Conservation (phyloP, 2,329 filamentous ascomycete species). For the Pezicula neosporulosa region DNA sequence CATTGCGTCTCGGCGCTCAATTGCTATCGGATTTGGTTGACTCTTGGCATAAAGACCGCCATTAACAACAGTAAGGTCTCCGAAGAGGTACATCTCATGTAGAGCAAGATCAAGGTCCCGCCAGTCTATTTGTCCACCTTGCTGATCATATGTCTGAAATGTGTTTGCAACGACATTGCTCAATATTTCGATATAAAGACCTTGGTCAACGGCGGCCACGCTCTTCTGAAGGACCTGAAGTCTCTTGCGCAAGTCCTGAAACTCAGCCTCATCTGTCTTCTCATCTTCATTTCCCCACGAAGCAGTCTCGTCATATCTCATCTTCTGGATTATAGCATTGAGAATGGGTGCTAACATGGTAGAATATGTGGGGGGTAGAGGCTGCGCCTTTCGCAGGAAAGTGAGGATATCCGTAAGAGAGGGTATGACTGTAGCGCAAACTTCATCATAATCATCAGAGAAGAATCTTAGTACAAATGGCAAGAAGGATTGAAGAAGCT, state of each 20-base stretch:
- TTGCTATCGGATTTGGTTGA: slow-evolving; percentile 73
- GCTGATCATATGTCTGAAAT: slow-evolving; percentile 75
- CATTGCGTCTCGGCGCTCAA: slow-evolving; percentile 82
- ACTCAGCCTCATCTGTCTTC: slow-evolving; percentile 94
- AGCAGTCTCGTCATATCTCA: slow-evolving; percentile 95
- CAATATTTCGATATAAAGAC: slow-evolving; percentile 82
- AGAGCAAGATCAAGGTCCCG: slow-evolving; percentile 90
- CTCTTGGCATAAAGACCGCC: slow-evolving; percentile 85
- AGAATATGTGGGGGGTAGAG: slow-evolving; percentile 71
- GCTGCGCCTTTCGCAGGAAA: slow-evolving; percentile 78
- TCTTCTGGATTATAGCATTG: slow-evolving; percentile 89
- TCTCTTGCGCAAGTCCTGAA: slow-evolving; percentile 88
- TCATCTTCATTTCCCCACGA: slow-evolving; percentile 93
- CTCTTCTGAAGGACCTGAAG: slow-evolving; percentile 90
- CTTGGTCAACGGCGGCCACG: slow-evolving; percentile 84
- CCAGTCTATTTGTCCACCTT: slow-evolving; percentile 80
- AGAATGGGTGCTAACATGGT: slow-evolving; percentile 83
- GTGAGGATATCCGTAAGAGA: slow-evolving; percentile 89
- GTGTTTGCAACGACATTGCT: slow-evolving; percentile 85
- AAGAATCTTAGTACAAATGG: slow-evolving; percentile 91
- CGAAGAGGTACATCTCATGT: slow-evolving; percentile 94
- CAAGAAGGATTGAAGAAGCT: slow-evolving; percentile 78
- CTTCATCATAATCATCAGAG: slow-evolving; percentile 95
- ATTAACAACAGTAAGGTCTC: slow-evolving; percentile 86
- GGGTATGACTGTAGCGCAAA: slow-evolving; percentile 93